Base-by-base conservation (phyloP, 352 stramenopile genomes). In the Phytophthora nicotianae region DNA sequence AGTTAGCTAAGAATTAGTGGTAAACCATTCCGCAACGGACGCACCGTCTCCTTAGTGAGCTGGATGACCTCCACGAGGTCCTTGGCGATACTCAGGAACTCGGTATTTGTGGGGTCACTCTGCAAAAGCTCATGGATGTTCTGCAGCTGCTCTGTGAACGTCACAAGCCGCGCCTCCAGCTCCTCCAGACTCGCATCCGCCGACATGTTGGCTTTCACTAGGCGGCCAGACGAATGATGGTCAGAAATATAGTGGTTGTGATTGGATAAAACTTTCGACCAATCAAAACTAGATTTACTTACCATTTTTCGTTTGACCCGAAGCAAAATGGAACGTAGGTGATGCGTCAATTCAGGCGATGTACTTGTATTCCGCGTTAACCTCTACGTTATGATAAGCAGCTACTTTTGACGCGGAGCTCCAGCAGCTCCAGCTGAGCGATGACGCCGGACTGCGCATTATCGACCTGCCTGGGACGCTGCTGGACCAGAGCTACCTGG, bases 21-120 rank as follows among this genome's bases (percentile, higher is more conserved):
- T 6, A 47, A 58, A 26, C 8, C 1, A 5, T 17, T 20, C 27
- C 17, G 23, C 21, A 47, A 4, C 35, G 7, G 10, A 35, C 29
- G 8, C 49, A 92, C 82, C 82, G 86, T 89, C 70, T 93, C 82
- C 55, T 90, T 87, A 21, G 86, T 95, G 50, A 95, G 79, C n/a
- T 75, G 79, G 54, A 95, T 92, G 49, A 95, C 86, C 56, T 95
- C 86, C 17, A 90, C 75, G 23, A 95, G 81, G 57, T 95, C 86
- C 37, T 81, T 75, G 10, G 86, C 81, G 74, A 95, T 93, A 27
- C 67, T 68, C 46, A 92, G 58, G 56, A 88, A 92, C 76, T 95
- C 86, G 29, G 23, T 50, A 35, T 95, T 95, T 24, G 78, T 72
- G 21, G 83, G 67, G 27, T 95, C 86, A 26, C 61, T 79, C 59